Conservation (phyloP, 768 basidiomycete species). For the Gloeopeniophorella convolvens region DNA sequence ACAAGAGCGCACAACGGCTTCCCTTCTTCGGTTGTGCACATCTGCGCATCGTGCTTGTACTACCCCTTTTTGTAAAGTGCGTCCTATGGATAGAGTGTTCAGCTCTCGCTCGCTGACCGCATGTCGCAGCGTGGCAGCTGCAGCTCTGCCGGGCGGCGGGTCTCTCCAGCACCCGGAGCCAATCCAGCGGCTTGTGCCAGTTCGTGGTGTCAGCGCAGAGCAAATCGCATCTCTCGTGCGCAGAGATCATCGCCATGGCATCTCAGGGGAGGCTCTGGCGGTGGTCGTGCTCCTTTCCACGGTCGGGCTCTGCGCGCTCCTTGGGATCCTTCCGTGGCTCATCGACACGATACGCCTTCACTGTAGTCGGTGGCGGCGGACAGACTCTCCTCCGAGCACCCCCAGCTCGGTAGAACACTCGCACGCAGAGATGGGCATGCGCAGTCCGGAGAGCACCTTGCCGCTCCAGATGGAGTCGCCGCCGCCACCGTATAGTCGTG, state of each 20-base stretch:
- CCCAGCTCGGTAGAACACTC: neutral
- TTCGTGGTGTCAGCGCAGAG: neutral
- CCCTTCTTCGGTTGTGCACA: neutral
- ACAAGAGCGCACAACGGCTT: neutral
- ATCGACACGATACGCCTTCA: neutral
- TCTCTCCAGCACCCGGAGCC: neutral
- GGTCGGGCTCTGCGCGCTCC: slow-evolving; percentile 5
- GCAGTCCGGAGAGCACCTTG: no score
- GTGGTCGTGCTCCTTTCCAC: neutral
- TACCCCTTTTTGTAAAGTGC: slow-evolving; percentile 1
- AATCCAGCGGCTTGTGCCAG: neutral
- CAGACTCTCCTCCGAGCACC: neutral
- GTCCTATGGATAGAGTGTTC: neutral
- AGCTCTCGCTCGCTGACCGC: neutral
- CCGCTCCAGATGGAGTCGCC: neutral
- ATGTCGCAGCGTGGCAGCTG: neutral
- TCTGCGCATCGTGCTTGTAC: neutral
- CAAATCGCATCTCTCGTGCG: neutral
- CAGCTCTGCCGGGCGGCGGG: neutral
- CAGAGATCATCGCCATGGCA: neutral
- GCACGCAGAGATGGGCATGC: slow-evolving; percentile 1
- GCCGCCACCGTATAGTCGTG: slow-evolving; percentile 14
- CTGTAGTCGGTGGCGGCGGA: neutral
- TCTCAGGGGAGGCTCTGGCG: slow-evolving; percentile 3
- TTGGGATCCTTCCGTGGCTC: slow-evolving; percentile 2